These are phyloP conservation scores for Phytophthora fragariae DNA, from an alignment of 352 stramenopile genomes.

Conservation along the genomic window DNA sequence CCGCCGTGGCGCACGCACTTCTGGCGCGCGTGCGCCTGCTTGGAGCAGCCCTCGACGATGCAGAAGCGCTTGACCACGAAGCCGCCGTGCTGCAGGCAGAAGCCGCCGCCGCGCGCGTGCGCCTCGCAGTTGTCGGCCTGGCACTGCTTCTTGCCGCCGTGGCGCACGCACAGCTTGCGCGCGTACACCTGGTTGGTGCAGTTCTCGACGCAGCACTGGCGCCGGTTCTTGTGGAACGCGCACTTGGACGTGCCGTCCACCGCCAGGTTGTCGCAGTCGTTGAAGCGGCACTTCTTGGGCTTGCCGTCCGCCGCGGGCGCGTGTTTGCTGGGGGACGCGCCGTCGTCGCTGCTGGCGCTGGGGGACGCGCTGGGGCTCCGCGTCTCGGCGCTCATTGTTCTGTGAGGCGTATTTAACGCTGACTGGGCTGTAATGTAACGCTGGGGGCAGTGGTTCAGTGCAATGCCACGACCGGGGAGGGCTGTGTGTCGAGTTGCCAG, in stretches of 20 bases:
- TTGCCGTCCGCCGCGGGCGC: conserved; percentile 39
- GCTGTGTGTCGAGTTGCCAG: conserved; percentile 47
- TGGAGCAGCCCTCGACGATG: conserved; percentile 80
- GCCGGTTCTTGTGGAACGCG: conserved; percentile 85
- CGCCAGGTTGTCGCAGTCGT: conserved; percentile 79
- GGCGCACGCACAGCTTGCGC: conserved; percentile 82
- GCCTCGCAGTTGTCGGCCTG: conserved; percentile 78
- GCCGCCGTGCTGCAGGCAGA: conserved; percentile 81
- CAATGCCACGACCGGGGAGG: conserved; percentile 42
- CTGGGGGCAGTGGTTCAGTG: not conserved
- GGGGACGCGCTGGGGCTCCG: conserved; percentile 42
- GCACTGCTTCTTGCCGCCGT: conserved; percentile 85
- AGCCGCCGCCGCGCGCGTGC: conserved; percentile 74
- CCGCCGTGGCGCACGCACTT: conserved; percentile 83
- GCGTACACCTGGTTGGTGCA: conserved; percentile 89
- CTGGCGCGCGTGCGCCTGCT: conserved; percentile 78
- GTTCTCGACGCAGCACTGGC: conserved; percentile 80
- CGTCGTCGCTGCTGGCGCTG: conserved; percentile 34
- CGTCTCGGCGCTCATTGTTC: conserved; percentile 38
- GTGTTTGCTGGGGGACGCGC: conserved; percentile 9
- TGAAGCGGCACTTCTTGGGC: conserved; percentile 79
- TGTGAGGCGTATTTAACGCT: conserved; percentile 23
- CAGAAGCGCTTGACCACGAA: conserved; percentile 88
- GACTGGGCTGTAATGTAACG: conserved; percentile 3
- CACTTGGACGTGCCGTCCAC: conserved; percentile 82